Base-by-base conservation (phyloP, 192 early-diverging fungal species). In the Coemansia sp. region DNA sequence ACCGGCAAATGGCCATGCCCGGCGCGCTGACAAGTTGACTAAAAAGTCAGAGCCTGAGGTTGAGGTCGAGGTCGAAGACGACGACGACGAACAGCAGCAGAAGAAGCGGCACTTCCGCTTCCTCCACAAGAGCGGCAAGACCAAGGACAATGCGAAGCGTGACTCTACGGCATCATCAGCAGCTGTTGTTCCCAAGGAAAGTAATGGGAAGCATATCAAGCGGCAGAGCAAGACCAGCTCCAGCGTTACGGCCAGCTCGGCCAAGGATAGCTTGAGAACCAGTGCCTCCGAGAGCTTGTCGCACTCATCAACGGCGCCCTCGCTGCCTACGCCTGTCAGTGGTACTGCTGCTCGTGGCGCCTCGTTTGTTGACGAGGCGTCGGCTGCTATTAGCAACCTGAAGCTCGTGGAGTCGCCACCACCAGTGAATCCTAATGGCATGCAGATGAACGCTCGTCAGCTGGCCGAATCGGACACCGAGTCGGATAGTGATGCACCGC, bases 61-160 rank as follows among this genome's bases (percentile, higher is more conserved):
- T 13, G 73, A 59, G 16, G 34, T 46, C 17, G 69, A 67, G 35
- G 54, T 17, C 13, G 54, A 57, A 17, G 54, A 57, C 5, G 54
- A 57, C 13, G 54, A 57, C 4, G 80, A 83, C 21, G 14, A 61
- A 2, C 70, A 74, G 66, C 62, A 72, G 7, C 72, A 83, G 53
- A 77, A 83, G 70, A 77, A 83, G 70, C 71, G 71, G 67, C 72
- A 69, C 44, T 83, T 83, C 56, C 70, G 72, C 31, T 83, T 83
- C 29, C 44, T 83, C 69, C 80, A 76, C 56, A 76, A 77, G 65
- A 51, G 68, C 62, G 68, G 75, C 48, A 82, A 82, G 72, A 59
- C 39, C 62, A 74, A 77, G 68, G 72, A 71, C 48, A 64, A 46
- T 36, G 33, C 57, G 40, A 67, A 69, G 48, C 69, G 73, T 70